phyloP scores from a whole-genome alignment of 2,329 filamentous ascomycete genomes.

The Byssochlamys sp. region DNA sequence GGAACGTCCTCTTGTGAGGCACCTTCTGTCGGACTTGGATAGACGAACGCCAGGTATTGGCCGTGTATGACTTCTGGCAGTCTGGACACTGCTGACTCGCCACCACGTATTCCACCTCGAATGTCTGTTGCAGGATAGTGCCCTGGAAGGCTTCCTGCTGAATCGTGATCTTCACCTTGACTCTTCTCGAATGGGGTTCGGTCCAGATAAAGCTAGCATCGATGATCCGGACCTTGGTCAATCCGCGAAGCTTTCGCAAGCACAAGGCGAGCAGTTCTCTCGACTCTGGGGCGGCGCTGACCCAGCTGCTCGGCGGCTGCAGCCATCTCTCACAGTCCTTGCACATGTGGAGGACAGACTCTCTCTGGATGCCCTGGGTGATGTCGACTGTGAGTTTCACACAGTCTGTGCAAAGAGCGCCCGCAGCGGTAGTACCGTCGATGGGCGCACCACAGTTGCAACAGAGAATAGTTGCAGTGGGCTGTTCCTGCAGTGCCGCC shows the following conservation, averaged over 20 bases:
- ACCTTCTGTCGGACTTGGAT: constrained; percentile 97
- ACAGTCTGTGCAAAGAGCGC: constrained; percentile 90
- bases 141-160: constrained; percentile 61
- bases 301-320: constrained; percentile 75
- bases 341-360: constrained; percentile 83
- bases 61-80: constrained; percentile 89
- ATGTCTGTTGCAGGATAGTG: constrained; percentile 76
- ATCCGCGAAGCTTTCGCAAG: constrained; percentile 72
- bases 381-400: constrained; percentile 91
- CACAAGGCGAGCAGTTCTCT: constrained; percentile 87
- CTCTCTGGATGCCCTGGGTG: constrained; percentile 79
- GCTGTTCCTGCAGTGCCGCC: constrained; percentile 29
- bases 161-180: constrained; percentile 92
- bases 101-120: constrained; percentile 87
- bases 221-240: constrained; percentile 85
- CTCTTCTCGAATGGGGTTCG: constrained; percentile 82
- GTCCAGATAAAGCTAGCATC: constrained; percentile 98
- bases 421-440: constrained; percentile 75
- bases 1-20: constrained; percentile 78
- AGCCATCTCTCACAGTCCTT: constrained; percentile 91
- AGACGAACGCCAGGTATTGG: constrained; percentile 82
- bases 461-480: constrained; percentile 70
- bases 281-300: constrained; percentile 74
- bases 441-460: constrained; percentile 96
- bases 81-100: constrained; percentile 90